Base-by-base conservation (phyloP, 805 yeast species). In the Teunomyces kruisii region DNA sequence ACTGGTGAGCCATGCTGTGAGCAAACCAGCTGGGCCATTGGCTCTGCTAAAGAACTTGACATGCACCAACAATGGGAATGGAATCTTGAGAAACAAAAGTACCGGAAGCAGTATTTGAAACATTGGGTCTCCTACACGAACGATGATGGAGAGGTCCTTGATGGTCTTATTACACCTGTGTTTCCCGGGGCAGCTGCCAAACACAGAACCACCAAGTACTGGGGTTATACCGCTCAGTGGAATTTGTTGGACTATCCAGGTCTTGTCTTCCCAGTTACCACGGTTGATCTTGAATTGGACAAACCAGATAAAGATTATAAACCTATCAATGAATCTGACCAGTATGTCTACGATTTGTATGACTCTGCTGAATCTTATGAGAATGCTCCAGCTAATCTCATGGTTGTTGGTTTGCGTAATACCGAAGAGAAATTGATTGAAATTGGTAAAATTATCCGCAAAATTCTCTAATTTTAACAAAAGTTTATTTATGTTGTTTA, bases 221-320 rank as follows among this genome's bases (percentile, higher is more conserved):
- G 94, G 91, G 85, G 90, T 2, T 87, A 87, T 70, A 85, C 92
- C 4, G 68, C 89, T 2, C 72, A 84, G 49, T 87, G 81, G 79
- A 86, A 86, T 65, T 58, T 86, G 46, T 64, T 86, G 50, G 95
- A 87, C 61, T 72, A 80, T 57, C 90, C 95, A 30, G 79, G 83
- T 29, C 78, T 83, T 48, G 73, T 75, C 1, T 70, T 80, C 65
- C 89, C 58, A 7, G 53, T 50, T 9, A 50, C 55, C 9, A 53
- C 32, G 28, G 52, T 54, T 2, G 54, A 51, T 35, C 32, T 39
- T 16, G 41, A 39, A n/a, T 43, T 49, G 9, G 59, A 56, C 32
- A 9, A 19, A 13, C 46, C 52, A 19, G 44, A 28, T n/a, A 24
- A 22, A 28, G 37, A 42, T n/a, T 55, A 53, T 38, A 44, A 30